A percentile compares a stretch with the other conserved stretches of the same genome.
These are phyloP conservation scores for Tubosaeta brunneosetosa DNA, from an alignment of 768 basidiomycete genomes.

Conservation along the genomic window DNA sequence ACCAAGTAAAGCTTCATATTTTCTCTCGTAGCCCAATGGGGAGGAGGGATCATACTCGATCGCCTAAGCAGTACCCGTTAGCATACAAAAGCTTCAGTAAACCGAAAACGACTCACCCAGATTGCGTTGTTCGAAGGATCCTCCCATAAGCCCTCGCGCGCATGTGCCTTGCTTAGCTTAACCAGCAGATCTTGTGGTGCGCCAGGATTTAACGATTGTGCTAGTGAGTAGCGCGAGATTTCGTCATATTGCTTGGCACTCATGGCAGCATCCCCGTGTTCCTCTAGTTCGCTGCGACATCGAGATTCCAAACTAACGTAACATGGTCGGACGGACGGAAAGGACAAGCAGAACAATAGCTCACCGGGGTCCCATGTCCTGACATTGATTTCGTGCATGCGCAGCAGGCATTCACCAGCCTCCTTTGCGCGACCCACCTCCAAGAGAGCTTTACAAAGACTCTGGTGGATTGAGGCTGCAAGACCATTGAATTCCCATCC, in stretches of 20 bases:
- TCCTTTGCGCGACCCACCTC: neutral
- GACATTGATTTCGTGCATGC: neutral
- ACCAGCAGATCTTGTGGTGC: neutral
- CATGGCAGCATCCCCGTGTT: neutral
- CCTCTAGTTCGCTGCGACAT: neutral
- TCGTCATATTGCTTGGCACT: neutral
- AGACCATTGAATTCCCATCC: constrained; percentile 5
- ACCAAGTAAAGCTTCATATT: neutral
- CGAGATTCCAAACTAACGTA: neutral
- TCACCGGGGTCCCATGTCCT: neutral
- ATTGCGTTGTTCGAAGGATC: neutral
- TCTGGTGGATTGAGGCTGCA: neutral
- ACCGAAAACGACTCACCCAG: neutral
- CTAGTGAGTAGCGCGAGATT: neutral
- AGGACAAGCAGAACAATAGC: neutral
- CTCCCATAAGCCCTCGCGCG: neutral
- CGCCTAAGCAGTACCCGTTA: neutral
- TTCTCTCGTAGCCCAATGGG: neutral
- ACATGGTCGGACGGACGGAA: too few species aligned
- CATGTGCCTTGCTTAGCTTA: neutral
- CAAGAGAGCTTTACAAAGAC: neutral
- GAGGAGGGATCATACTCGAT: neutral
- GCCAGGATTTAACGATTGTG: neutral
- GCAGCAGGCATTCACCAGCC: neutral
- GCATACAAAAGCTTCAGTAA: neutral